These are phyloP conservation scores for Chlorella ohadii DNA, from an alignment of 139 green algal species.

Conservation along the genomic window DNA sequence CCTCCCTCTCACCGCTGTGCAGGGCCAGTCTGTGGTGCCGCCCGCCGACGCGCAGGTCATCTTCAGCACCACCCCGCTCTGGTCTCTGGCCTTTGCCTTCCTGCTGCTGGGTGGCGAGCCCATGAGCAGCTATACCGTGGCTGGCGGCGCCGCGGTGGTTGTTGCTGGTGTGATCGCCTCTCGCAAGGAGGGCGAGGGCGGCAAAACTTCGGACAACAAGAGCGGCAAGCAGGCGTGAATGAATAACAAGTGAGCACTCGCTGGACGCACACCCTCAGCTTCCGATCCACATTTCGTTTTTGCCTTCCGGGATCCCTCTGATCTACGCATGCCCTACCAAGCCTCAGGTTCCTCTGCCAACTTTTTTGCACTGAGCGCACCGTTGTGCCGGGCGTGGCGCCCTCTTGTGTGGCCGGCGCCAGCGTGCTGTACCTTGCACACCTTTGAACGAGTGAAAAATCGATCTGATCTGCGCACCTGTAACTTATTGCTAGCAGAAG, in stretches of 20 bases:
- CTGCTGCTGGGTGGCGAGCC: slow-evolving; percentile 40
- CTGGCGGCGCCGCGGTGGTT: slow-evolving; percentile 32
- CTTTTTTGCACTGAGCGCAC: too few relatives aligned
- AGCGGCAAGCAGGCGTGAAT: slow-evolving; percentile 17
- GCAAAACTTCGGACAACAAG: neutral
- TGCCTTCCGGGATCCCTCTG: too few relatives aligned
- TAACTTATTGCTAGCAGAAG: too few relatives aligned
- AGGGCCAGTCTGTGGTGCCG: slow-evolving; percentile 34
- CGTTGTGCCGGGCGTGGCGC: too few relatives aligned
- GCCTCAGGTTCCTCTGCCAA: too few relatives aligned
- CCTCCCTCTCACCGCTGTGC: neutral
- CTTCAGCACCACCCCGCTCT: slow-evolving; percentile 41
- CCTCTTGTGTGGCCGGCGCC: too few relatives aligned
- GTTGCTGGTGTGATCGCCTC: slow-evolving; percentile 23
- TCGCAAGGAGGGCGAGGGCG: neutral
- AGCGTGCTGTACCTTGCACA: too few relatives aligned
- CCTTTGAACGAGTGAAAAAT: too few relatives aligned
- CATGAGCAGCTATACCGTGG: slow-evolving; percentile 19
- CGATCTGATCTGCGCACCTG: too few relatives aligned
- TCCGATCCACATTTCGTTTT: too few relatives aligned
- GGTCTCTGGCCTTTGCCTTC: slow-evolving; percentile 31
- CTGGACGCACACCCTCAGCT: too few relatives aligned
- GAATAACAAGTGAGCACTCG: neutral
- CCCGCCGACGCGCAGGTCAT: slow-evolving; percentile 39
- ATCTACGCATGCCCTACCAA: too few relatives aligned